phyloP scores from a whole-genome alignment of 345 rosid genomes.

The Eucalyptus virginea region DNA sequence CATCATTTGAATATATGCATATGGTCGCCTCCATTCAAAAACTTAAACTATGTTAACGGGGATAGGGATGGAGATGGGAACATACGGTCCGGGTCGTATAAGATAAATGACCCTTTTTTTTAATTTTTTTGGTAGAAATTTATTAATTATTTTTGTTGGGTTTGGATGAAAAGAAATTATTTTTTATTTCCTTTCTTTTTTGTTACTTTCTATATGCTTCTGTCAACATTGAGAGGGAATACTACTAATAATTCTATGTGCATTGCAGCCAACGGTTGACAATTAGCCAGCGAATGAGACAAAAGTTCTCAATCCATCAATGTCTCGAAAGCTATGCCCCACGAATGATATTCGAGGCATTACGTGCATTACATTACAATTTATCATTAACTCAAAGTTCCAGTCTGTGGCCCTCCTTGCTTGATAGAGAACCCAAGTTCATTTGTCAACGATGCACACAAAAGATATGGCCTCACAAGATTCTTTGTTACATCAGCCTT shows the following conservation, averaged over 20 bases:
- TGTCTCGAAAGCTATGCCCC: not conserved
- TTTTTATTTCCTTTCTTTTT: not conserved
- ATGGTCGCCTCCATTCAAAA: not conserved
- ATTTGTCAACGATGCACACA: not conserved
- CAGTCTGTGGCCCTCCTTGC: not conserved
- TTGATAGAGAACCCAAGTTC: not conserved
- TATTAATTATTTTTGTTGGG: not conserved
- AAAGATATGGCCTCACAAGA: not conserved
- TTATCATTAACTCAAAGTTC: not conserved
- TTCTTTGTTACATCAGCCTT: not conserved
- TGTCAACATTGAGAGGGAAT: not conserved
- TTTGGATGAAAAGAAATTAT: not conserved
- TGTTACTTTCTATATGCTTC: not conserved
- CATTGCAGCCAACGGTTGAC: not conserved
- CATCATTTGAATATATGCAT: not conserved
- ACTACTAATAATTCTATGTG: not conserved
- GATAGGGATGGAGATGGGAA: not conserved
- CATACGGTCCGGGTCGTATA: rapidly evolving
- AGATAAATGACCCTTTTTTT: not conserved
- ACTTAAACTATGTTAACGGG: not conserved
- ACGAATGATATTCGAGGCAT: not conserved
- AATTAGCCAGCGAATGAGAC: not conserved
- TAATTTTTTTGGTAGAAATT: too few species aligned
- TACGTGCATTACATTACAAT: not conserved
- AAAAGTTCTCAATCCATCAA: not conserved